Base-by-base conservation (phyloP, 495 filamentous ascomycete genomes). In the Talaromyces borbonicus region DNA sequence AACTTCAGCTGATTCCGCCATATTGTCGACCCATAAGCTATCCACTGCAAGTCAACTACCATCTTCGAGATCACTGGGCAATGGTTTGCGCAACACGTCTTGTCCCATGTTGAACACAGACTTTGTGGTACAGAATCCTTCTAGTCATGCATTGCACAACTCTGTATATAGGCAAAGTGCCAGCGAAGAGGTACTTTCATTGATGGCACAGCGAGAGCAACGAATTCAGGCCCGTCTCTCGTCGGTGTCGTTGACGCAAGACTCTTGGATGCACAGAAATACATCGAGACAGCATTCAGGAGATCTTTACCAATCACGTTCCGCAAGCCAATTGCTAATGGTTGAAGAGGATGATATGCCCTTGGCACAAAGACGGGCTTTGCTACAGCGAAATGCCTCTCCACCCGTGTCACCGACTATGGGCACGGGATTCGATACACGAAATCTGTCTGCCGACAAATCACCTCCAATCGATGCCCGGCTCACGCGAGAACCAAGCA, bases 291-390 rank as follows among this genome's bases (percentile, higher is more conserved):
- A 57, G 15, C 65, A 63, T 7, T 43, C 58, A 16, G 40, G 49
- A 19, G 52, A 51, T 12, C 5, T 8, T 46, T 43, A 44, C 58
- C 15, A 36, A 51, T 51, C 38, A 41, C 50, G 11, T 44, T 43
- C 35, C 51, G 55, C 9, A 49, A 52, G 51, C 47, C 51, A 37
- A 37, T 52, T 44, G 14, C 45, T 36, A 25, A 31, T 54, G 7
- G 53, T 69, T 43, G 73, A 75, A 36, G 67, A 62, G 31, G 88
- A 92, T 44, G 75, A 90, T 56, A 72, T 90, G 49, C 80, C 85
- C 0, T 80, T 94, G 14, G 81, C 83, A 16, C 75, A 81, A 49
- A 83, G 85, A 41, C 78, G 65, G 33, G 56, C 63, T 22, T 50
- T 74, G 46, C 64, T 78, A 4, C 72, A 76, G 33, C 67, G 64